Evolutionary conservation across 192 early-diverging fungal genomes (phyloP), one percentile per base, ranked within the genome.

Genomic region (Coemansia guatemalensis): DNA sequence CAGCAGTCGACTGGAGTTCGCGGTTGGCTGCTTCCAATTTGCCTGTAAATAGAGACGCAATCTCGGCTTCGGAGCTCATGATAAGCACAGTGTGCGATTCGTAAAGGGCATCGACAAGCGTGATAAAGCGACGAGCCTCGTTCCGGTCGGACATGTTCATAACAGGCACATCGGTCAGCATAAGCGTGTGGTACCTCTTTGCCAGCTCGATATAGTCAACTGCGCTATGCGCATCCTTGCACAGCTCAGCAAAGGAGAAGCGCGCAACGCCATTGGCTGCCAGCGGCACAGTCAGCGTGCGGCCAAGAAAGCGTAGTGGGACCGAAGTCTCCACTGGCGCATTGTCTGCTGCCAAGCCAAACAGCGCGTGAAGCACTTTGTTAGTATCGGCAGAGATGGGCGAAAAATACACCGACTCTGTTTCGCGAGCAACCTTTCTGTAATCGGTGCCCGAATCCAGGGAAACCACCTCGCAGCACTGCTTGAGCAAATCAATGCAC

Each of bases 391-490:
- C 53, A 0, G 63, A 65, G n/a, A 83, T 78, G 5, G 93, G 91
- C 65, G 82, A 84, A 63, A 89, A 91, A 64, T 88, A 96, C 30
- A 91, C 83, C 12, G 85, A 69, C 30, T 83, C 84, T 9, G 82
- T 73, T 23, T 87, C 84, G 41, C 85, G 67, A 23, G 75, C 78
- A 8, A 85, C 64, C 53, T 86, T 87, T n/a, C 97, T 85, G 69
- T 97, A 97, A 71, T 99, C 97, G 5, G 92, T 91, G 26, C 95
- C 93, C 14, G 93, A 93, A 75, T 95, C 85, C 47, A 99, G 69
- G 57, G 85, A 85, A 47, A 95, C 87, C 9, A 97, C 88, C 20
- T 85, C 68, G 75, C 93, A 96, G 14, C 84, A 73, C 41, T 89
- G 69, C 68, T 96, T 93, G 51, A 99, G 65, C 49, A 96, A 69